Percentiles rank a stretch among this genome's conserved stretches.
Conservation (phyloP, 1,139 yeast species). For the Geotrichum siamense region DNA sequence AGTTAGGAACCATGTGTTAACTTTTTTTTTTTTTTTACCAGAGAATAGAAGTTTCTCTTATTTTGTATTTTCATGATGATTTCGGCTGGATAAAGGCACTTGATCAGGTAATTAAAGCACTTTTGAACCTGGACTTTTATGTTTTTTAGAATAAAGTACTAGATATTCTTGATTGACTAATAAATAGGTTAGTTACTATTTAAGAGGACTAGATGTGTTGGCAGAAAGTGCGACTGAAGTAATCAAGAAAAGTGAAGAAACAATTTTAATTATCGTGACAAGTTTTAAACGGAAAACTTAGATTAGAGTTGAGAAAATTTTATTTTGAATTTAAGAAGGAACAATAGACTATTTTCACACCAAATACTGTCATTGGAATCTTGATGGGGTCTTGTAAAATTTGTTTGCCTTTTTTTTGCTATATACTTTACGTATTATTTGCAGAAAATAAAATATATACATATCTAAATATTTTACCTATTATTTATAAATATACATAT, state of each 20-base stretch:
- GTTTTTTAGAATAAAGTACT: slow-evolving; percentile 43
- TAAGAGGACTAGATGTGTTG: slow-evolving; percentile 22
- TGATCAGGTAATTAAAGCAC: slow-evolving; percentile 60
- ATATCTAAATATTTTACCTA: too few relatives aligned
- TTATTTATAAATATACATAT: too few relatives aligned
- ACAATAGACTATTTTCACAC: slow-evolving; percentile 2
- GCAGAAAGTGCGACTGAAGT: slow-evolving; percentile 58
- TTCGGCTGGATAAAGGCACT: slow-evolving; percentile 41
- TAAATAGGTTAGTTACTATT: slow-evolving; percentile 29
- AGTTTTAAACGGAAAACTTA: slow-evolving; percentile 40
- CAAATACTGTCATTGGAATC: too few relatives aligned
- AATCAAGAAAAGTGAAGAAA: slow-evolving; percentile 49
- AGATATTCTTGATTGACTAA: slow-evolving; percentile 44
- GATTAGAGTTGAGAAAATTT: slow-evolving; percentile 40
- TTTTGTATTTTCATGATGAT: slow-evolving; percentile 38
- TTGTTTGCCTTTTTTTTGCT: too few relatives aligned
- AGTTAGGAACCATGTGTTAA: slow-evolving; percentile 54
- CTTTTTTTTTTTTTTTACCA: slow-evolving; percentile 45
- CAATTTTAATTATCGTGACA: slow-evolving; percentile 26
- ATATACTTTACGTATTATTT: too few relatives aligned
- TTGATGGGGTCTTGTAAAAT: too few relatives aligned
- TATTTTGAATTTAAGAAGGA: slow-evolving; percentile 42
- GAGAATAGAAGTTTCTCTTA: slow-evolving; percentile 41
- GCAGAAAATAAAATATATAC: too few relatives aligned
- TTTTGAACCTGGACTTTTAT: slow-evolving; percentile 59